These are phyloP conservation scores for Pseudoperonospora humuli DNA, from an alignment of 352 stramenopile genomes.

Conservation along the genomic window DNA sequence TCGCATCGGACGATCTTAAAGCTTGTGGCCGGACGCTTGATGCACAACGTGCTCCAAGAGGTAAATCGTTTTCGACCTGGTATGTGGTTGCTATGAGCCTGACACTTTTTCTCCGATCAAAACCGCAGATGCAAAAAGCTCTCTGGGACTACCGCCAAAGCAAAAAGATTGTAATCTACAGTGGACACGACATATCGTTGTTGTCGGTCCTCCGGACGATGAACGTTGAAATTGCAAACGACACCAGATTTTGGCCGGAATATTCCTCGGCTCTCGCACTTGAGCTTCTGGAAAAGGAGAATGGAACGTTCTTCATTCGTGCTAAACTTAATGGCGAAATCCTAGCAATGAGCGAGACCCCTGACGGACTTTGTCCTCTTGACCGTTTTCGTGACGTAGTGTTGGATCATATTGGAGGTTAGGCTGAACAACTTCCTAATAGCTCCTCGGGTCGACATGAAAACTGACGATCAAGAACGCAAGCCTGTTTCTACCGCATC, in stretches of 20 bases:
- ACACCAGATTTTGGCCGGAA: constrained; percentile 55
- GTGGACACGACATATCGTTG: constrained; percentile 74
- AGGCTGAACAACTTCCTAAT: constrained; percentile 6
- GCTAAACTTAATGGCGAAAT: constrained; percentile 41
- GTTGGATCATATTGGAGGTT: constrained; percentile 31
- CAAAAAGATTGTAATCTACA: constrained; percentile 71
- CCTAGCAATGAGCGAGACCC: constrained; percentile 17
- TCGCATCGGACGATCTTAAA: constrained; percentile 55
- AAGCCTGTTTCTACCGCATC: constrained; percentile 13
- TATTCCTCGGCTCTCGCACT: constrained; percentile 63
- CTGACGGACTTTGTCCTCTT: constrained; percentile 16
- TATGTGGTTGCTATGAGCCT: not conserved
- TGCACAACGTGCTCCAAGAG: constrained; percentile 53
- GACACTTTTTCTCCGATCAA: not conserved
- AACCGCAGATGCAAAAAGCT: constrained; percentile 35
- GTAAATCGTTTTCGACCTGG: constrained; percentile 1
- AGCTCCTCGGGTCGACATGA: not conserved
- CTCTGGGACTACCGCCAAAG: constrained; percentile 23
- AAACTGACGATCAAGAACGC: constrained; percentile 10
- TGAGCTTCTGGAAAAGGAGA: constrained; percentile 59
- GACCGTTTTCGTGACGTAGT: constrained; percentile 43
- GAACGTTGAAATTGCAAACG: constrained; percentile 32
- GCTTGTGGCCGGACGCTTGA: constrained; percentile 51
- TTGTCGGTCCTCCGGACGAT: constrained; percentile 69
- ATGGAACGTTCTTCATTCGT: constrained; percentile 49